phyloP scores from a whole-genome alignment of 1,284 basidiomycete species.

The Crepidotus sp. region DNA sequence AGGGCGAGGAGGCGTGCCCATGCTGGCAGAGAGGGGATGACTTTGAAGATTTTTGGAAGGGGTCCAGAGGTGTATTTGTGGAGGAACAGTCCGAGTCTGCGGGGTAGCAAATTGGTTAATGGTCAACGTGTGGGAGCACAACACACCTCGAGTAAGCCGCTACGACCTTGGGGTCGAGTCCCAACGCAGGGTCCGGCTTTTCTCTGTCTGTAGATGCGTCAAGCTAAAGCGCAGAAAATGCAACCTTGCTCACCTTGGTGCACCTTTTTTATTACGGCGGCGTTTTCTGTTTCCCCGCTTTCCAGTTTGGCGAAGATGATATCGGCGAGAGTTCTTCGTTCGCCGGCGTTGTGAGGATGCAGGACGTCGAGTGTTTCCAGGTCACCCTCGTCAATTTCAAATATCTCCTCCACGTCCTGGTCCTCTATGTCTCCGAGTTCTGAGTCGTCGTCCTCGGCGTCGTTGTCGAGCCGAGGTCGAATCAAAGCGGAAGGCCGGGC shows the following conservation, averaged over 20 bases:
- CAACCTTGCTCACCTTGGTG: constrained; percentile 41
- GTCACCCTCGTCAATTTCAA: constrained; percentile 84
- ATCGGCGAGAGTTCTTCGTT: constrained; percentile 85
- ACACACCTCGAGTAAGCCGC: constrained; percentile 88
- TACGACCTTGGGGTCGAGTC: constrained; percentile 93
- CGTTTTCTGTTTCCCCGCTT: constrained; percentile 41
- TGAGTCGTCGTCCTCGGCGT: constrained; percentile 48
- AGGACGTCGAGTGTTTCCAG: constrained; percentile 78
- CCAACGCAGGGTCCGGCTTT: constrained; percentile 80
- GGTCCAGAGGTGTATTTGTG: constrained; percentile 93
- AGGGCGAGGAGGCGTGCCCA: constrained; percentile 96
- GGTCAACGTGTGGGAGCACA: neutral
- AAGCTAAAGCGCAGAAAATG: neutral
- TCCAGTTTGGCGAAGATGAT: constrained; percentile 92
- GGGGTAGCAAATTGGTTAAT: constrained; percentile 3
- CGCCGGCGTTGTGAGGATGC: constrained; percentile 60
- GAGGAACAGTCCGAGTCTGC: constrained; percentile 79
- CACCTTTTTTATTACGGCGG: constrained; percentile 48
- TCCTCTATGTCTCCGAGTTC: constrained; percentile 38
- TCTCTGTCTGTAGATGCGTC: constrained; percentile 39
- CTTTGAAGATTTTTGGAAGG: constrained; percentile 96
- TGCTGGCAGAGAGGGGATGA: constrained; percentile 90
- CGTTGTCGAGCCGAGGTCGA: constrained; percentile 27
- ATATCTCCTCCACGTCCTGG: constrained; percentile 44
- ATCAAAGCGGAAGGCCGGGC: constrained; percentile 24